Base-by-base conservation (phyloP, 2,329 filamentous ascomycete genomes). In the Ceratocystis cacaofunesta region DNA sequence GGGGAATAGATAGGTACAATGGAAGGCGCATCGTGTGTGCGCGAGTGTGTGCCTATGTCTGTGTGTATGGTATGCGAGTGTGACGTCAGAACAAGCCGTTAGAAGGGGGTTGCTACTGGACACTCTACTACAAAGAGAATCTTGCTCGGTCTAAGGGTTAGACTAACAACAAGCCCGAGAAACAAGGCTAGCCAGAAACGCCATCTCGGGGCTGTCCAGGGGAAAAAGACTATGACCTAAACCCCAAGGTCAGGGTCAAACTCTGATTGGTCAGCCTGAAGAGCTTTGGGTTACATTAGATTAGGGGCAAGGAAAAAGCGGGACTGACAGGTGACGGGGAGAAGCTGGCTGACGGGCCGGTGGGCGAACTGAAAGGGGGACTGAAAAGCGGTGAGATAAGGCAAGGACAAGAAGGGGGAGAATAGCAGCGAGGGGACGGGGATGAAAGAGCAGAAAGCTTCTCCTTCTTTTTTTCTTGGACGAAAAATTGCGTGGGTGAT, bases 381-480 rank as follows among this genome's bases (percentile, higher is more conserved):
- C 12, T 12, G 58, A 25, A 41, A 22, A 61, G 52, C 52, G 52
- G 52, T 57, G 52, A 57, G 52, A 57, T 1, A 6, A 25, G 46
- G 46, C 52, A 57, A 57, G 52, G 25, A 4, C 3, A 57, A 57
- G 17, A 57, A 57, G 22, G 52, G 52, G 22, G 52, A 50, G 50
- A 28, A 12, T n/a, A n/a, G n/a, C 7, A 50, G 10, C 46, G 57
- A 32, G 30, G 6, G 3, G 22, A 30, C 4, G 25, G 19, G 25
- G 36, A 28, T 4, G 28, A 25, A 62, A 17, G 17, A 25, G 17
- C n/a, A 43, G 32, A 44, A 36, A 25, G 58, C 41, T 48, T 62
- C 22, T 48, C 22, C 46, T 48, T 62, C n/a, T 15, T 28, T 28
- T 30, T 55, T 69, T 65, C 66, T 62, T 17, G 17, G 46, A 22